Conservation (phyloP, 768 basidiomycete species). For the Suillus ampliporus region DNA sequence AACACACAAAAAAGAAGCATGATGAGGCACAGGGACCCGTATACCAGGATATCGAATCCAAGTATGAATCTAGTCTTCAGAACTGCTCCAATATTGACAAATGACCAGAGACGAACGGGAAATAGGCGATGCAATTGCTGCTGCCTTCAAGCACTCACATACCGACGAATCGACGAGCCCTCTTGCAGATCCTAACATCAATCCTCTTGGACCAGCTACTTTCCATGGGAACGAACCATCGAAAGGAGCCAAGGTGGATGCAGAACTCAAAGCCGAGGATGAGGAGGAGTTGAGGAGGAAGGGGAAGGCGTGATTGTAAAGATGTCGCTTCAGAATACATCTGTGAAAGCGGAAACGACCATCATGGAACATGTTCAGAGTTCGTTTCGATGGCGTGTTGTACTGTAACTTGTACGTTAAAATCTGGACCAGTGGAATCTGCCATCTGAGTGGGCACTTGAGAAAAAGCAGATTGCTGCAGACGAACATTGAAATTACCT, state of each 20-base stretch:
- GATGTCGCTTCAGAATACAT: neutral
- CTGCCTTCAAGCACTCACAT: constrained; percentile 38
- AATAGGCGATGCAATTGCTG: constrained; percentile 43
- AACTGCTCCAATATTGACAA: neutral
- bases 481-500: neutral
- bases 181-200: constrained; percentile 37
- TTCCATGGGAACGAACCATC: constrained; percentile 64
- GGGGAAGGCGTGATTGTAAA: constrained; percentile 35
- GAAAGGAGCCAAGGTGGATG: constrained; percentile 62
- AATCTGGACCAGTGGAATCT: neutral
- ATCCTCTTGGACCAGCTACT: constrained; percentile 56
- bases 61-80: constrained; percentile 33
- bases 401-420: neutral
- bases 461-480: neutral
- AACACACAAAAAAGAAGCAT: constrained; percentile 30
- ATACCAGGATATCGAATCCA: constrained; percentile 47
- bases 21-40: constrained; percentile 41
- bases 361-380: neutral
- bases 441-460: neutral
- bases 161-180: constrained; percentile 39
- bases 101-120: constrained; percentile 48
- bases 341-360: neutral
- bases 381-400: neutral
- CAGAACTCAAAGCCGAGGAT: constrained; percentile 58
- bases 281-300: constrained; percentile 52